Evolutionary conservation across 2,329 filamentous ascomycete species (phyloP).

Genomic region (Tolypocladium cylindrosporum): DNA sequence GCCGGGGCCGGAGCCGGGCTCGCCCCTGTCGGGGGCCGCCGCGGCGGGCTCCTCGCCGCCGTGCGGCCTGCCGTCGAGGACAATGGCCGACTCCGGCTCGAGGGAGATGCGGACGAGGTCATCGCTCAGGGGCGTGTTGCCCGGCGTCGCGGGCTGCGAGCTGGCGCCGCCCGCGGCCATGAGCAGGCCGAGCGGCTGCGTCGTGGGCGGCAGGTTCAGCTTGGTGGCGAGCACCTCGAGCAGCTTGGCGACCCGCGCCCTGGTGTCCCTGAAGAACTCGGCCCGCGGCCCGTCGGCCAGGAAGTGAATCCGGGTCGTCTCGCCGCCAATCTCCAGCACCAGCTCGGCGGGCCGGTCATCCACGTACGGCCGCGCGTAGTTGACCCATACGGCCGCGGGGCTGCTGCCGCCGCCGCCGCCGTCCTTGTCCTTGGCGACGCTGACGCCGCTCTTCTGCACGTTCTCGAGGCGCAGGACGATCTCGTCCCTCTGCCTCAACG

Average conservation of each 20-base stretch:
- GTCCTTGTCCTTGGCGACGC: constrained; percentile 42
- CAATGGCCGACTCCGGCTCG: constrained; percentile 47
- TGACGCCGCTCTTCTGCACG: constrained; percentile 77
- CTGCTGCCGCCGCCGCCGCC: constrained; percentile 11
- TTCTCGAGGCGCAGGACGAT: constrained; percentile 76
- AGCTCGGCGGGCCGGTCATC: constrained; percentile 66
- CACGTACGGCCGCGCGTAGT: constrained; percentile 78
- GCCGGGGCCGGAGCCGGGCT: too few species aligned
- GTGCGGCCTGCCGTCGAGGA: constrained; percentile 46
- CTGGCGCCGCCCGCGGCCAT: constrained; percentile 54
- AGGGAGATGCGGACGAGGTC: constrained; percentile 58
- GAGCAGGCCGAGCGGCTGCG: constrained; percentile 53
- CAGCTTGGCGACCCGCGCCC: constrained; percentile 59
- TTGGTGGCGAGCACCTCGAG: constrained; percentile 77
- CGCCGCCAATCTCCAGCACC: constrained; percentile 68
- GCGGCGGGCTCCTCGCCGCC: constrained; percentile 14
- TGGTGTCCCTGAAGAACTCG: constrained; percentile 64
- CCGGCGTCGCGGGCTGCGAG: constrained; percentile 54
- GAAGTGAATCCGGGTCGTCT: constrained; percentile 50
- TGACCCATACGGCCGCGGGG: constrained; percentile 44
- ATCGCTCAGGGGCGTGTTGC: constrained; percentile 59
- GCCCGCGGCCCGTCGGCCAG: constrained; percentile 33
- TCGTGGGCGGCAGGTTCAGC: constrained; percentile 54
- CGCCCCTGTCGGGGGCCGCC: constrained; percentile 5
- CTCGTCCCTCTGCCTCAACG: constrained; percentile 56